Conservation (phyloP, 495 filamentous ascomycete species). For the Neurospora sp. region DNA sequence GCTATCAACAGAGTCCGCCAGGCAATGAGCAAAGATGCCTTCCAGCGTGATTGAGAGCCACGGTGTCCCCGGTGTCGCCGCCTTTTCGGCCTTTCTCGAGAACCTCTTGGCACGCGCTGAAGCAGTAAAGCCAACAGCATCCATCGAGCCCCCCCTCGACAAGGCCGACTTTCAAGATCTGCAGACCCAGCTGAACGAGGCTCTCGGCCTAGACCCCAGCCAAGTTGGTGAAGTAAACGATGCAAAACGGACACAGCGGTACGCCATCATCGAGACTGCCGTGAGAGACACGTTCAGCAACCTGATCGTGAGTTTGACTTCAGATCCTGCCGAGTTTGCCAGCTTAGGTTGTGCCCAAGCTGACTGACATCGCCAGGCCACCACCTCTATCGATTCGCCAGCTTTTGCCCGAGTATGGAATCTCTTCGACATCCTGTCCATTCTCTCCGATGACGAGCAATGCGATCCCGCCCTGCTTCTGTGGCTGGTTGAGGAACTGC, state of each 20-base stretch:
- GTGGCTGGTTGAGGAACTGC: conserved; percentile 85
- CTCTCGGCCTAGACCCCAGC: conserved; percentile 18
- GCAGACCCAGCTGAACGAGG: conserved; percentile 28
- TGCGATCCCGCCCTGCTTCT: conserved; percentile 78
- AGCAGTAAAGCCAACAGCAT: conserved; percentile 49
- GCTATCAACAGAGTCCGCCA: neutral
- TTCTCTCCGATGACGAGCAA: conserved; percentile 75
- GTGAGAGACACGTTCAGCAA: conserved; percentile 68
- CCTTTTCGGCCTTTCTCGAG: conserved; percentile 45
- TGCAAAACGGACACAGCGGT: conserved; percentile 36
- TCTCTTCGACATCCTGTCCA: conserved; percentile 77
- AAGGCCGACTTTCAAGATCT: conserved; percentile 47
- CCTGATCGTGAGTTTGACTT: conserved; percentile 48
- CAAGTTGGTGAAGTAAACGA: conserved; percentile 12
- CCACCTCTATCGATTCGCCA: conserved; percentile 60
- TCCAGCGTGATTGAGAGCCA: conserved; percentile 28
- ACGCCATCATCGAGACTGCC: conserved; percentile 66
- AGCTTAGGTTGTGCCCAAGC: neutral
- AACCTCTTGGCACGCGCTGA: conserved; percentile 55
- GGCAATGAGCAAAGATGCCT: conserved; percentile 25
- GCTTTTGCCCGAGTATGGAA: conserved; percentile 81
- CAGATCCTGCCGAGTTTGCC: neutral
- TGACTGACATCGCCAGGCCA: conserved; percentile 38
- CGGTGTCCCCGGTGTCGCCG: conserved; percentile 45
- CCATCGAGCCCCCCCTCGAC: conserved; percentile 71